phyloP scores from a whole-genome alignment of 192 early-diverging fungal species.

The Podila minutissima region DNA sequence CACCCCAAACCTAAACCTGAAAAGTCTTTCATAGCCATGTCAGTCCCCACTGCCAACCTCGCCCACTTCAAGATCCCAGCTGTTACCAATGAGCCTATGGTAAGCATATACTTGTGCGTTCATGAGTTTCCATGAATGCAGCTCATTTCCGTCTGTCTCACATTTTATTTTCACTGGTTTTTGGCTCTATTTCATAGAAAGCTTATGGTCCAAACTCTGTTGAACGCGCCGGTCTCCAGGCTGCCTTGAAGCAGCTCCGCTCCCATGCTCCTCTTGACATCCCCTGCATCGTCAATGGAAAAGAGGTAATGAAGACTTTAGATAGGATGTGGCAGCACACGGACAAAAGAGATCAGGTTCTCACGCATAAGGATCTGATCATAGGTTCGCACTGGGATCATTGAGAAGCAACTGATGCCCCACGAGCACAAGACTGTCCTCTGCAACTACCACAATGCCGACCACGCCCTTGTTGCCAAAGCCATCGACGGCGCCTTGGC shows the following conservation, averaged over 20 bases:
- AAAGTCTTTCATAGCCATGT: constrained; percentile 25
- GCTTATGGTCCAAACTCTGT: constrained; percentile 78
- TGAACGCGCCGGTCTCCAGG: constrained; percentile 78
- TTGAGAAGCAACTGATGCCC: constrained; percentile 81
- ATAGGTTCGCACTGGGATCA: constrained; percentile 66
- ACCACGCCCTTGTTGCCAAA: constrained; percentile 70
- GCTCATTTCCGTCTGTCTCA: too few relatives aligned
- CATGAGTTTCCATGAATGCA: too few relatives aligned
- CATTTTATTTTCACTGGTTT: background rate
- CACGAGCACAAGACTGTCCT: constrained; percentile 84
- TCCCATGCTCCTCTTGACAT: constrained; percentile 75
- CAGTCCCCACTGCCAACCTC: constrained; percentile 67
- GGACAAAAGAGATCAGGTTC: too few relatives aligned
- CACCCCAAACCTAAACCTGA: background rate
- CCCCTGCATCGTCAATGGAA: constrained; percentile 87
- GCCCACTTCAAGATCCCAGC: constrained; percentile 84
- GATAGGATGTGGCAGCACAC: too few relatives aligned
- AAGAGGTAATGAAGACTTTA: constrained; percentile 64
- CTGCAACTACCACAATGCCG: constrained; percentile 87
- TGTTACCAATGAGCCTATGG: constrained; percentile 90
- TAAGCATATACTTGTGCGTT: constrained; percentile 21
- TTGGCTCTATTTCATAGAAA: constrained; percentile 44
- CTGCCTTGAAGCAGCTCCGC: constrained; percentile 80
- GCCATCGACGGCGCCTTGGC: constrained; percentile 91
- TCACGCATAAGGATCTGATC: background rate